phyloP scores from a whole-genome alignment of 208 protist genomes.

The Trichomonas gallinae region DNA sequence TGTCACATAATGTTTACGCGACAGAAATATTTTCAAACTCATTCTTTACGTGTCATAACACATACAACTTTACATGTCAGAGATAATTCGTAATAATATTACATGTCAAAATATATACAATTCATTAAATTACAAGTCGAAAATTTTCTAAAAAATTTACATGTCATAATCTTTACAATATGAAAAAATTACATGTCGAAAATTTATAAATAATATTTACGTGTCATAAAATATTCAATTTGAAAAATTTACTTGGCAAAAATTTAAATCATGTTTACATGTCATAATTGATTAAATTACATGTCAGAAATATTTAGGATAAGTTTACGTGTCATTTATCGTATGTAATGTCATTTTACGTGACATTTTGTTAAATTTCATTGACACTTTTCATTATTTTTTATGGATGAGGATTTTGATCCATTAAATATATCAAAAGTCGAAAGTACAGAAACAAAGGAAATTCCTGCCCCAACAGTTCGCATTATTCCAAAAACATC shows the following conservation, averaged over 20 bases:
- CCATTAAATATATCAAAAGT: not conserved
- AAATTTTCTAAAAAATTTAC: too few species aligned
- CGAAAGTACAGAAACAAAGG: not conserved
- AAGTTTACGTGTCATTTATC: not conserved
- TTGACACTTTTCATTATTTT: not conserved
- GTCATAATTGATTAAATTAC: not conserved
- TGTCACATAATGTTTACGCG: too few species aligned
- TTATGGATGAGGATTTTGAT: not conserved
- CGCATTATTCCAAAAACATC: not conserved
- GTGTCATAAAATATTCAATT: not conserved
- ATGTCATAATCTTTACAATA: too few species aligned
- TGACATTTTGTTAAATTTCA: too few species aligned
- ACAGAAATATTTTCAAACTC: too few species aligned
- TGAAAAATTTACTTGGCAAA: too few species aligned
- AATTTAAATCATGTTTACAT: not conserved
- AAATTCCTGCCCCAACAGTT: not conserved
- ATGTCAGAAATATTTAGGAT: not conserved
- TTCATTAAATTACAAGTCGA: not conserved
- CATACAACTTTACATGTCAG: too few species aligned
- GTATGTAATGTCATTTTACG: not conserved
- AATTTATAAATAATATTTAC: too few species aligned
- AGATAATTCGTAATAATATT: not conserved
- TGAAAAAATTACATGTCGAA: too few species aligned
- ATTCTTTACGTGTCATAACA: too few species aligned
- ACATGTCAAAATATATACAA: not conserved